These are phyloP conservation scores for Kodamaea restingae DNA, from an alignment of 805 yeast species.

Conservation along the genomic window DNA sequence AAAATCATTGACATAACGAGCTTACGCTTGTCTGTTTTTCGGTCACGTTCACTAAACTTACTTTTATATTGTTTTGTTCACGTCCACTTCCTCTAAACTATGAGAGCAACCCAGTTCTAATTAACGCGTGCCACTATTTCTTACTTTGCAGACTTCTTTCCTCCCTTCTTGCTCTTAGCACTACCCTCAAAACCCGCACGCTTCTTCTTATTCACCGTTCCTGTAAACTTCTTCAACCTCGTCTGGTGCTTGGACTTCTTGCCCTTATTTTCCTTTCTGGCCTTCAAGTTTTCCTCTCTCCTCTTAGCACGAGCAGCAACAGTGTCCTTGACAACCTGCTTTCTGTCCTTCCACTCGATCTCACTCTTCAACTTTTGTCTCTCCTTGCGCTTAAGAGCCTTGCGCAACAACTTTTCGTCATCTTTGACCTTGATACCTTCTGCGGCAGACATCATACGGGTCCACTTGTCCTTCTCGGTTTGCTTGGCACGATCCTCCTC, in stretches of 20 bases:
- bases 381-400: slow-evolving; percentile 80
- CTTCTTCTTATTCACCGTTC: slow-evolving; percentile 46
- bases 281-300: slow-evolving; percentile 86
- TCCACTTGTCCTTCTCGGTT: slow-evolving; percentile 81
- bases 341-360: slow-evolving; percentile 88
- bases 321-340: slow-evolving; percentile 70
- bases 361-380: slow-evolving; percentile 81
- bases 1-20: no score
- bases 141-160: background rate
- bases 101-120: no score
- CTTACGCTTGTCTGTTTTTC: no score
- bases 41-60: no score
- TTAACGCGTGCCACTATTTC: no score
- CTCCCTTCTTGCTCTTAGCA: slow-evolving; percentile 23
- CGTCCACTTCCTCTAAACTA: no score
- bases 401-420: slow-evolving; percentile 82
- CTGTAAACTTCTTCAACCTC: slow-evolving; percentile 63
- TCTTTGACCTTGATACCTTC: slow-evolving; percentile 88
- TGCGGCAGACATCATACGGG: slow-evolving; percentile 73
- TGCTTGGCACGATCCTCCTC: slow-evolving; percentile 56
- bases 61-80: no score
- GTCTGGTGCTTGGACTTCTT: slow-evolving; percentile 70
- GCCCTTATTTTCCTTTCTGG: slow-evolving; percentile 82
- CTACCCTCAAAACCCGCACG: slow-evolving; percentile 94
- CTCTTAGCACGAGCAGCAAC: slow-evolving; percentile 74